phyloP scores from a whole-genome alignment of 441 rosid species.

The Euphorbia schlechtendalii region DNA sequence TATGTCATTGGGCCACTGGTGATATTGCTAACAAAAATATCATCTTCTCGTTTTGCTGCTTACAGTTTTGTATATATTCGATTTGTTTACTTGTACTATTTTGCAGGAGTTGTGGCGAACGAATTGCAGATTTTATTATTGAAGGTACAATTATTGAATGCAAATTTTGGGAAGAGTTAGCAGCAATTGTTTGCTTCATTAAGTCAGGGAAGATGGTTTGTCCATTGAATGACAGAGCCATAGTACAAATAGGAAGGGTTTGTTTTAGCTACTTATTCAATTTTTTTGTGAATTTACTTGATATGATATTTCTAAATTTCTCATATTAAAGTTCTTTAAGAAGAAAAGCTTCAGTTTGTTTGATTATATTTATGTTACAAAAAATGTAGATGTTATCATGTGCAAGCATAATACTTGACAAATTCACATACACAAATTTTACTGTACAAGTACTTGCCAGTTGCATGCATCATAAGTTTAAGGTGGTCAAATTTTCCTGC shows the following conservation, averaged over 20 bases:
- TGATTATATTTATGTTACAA: neutral
- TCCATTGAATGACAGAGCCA: slow-evolving; percentile 49
- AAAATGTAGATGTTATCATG: neutral
- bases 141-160: slow-evolving; percentile 48
- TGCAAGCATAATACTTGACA: neutral
- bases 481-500: no score
- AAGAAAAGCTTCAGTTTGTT: neutral
- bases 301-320: neutral
- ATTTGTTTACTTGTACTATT: neutral
- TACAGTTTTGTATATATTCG: neutral
- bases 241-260: slow-evolving; percentile 53
- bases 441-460: neutral
- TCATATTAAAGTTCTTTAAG: neutral
- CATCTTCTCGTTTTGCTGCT: neutral
- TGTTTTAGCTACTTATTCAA: slow-evolving; percentile 19
- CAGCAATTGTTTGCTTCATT: slow-evolving; percentile 34
- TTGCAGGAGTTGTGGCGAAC: slow-evolving; percentile 46
- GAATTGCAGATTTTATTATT: slow-evolving; percentile 49
- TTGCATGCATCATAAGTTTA: neutral
- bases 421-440: neutral
- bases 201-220: slow-evolving; percentile 48
- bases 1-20: neutral
- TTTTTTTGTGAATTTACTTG: slow-evolving; percentile 1
- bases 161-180: slow-evolving; percentile 62
- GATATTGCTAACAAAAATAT: neutral